These are phyloP conservation scores for Fraxinus americana DNA, from an alignment of 257 asterid genomes.

Conservation along the genomic window DNA sequence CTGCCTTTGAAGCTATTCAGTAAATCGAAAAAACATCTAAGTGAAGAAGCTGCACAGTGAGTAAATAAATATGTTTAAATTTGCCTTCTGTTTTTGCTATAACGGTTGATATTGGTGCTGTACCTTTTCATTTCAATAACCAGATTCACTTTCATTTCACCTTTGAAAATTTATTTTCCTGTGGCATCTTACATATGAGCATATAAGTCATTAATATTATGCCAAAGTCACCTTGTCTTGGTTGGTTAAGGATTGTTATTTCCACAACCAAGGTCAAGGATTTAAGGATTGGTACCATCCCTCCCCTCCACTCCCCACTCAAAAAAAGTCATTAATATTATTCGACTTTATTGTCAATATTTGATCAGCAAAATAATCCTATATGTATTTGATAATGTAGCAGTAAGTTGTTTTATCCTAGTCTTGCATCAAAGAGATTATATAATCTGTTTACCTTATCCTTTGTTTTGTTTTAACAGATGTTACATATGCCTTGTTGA, in stretches of 20 bases:
- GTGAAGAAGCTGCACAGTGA: constrained; percentile 83
- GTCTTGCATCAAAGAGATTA: not conserved
- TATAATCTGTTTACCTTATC: constrained; percentile 5
- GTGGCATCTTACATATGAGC: not conserved
- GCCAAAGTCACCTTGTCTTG: too few relatives aligned
- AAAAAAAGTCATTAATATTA: not conserved
- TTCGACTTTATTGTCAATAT: not conserved
- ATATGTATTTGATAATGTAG: not conserved
- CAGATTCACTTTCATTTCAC: too few relatives aligned
- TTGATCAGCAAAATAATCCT: not conserved
- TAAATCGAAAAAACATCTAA: constrained; percentile 52
- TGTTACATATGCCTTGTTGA: constrained; percentile 96
- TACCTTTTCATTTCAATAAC: too few relatives aligned
- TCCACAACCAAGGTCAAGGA: too few relatives aligned
- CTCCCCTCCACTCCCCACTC: too few relatives aligned
- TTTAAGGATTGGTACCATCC: too few relatives aligned
- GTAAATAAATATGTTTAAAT: constrained; percentile 26
- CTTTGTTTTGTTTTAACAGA: constrained; percentile 42
- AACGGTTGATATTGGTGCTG: too few relatives aligned
- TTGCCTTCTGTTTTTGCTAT: not conserved
- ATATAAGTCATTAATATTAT: not conserved
- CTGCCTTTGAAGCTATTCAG: constrained; percentile 66
- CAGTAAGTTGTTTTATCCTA: not conserved
- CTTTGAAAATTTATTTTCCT: too few relatives aligned
- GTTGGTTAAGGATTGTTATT: too few relatives aligned